Conservation (phyloP, 2,329 filamentous ascomycete species). For the Fusarium sp. region DNA sequence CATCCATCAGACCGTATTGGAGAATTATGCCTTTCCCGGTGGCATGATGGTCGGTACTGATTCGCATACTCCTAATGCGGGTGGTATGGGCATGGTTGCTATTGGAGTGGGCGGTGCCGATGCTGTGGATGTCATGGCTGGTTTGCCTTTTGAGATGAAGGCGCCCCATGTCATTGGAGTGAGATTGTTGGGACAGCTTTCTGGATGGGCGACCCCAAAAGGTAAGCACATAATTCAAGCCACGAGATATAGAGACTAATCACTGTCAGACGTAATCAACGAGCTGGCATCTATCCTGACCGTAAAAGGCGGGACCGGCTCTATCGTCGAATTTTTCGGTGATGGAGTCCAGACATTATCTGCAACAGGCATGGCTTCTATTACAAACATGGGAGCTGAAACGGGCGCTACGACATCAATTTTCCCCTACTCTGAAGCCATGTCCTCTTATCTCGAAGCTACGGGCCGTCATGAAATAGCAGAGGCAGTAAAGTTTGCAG, state of each 20-base stretch:
- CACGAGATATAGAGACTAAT: too few species aligned
- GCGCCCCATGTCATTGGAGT: conserved; percentile 93
- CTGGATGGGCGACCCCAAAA: conserved; percentile 94
- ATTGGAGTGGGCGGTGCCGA: conserved; percentile 98
- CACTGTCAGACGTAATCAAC: conserved; percentile 79
- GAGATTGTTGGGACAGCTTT: conserved; percentile 85
- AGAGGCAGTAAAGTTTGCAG: neutral
- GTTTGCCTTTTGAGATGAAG: conserved; percentile 97
- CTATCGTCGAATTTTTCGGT: conserved; percentile 94
- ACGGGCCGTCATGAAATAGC: neutral
- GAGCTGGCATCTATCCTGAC: conserved; percentile 91
- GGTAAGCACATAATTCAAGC: too few species aligned
- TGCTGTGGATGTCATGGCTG: conserved; percentile 95
- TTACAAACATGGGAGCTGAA: conserved; percentile 67
- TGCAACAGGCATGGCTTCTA: conserved; percentile 81
- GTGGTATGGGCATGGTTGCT: conserved; percentile 91
- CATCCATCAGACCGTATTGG: conserved; percentile 97
- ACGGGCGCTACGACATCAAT: conserved; percentile 96
- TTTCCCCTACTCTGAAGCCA: conserved; percentile 91
- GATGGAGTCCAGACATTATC: conserved; percentile 87
- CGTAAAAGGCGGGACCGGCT: conserved; percentile 94
- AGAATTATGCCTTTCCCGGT: conserved; percentile 98
- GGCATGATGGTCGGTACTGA: conserved; percentile 99
- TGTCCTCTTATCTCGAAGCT: conserved; percentile 85
- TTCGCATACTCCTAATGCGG: conserved; percentile 97